Base-by-base conservation (phyloP, 208 protist genomes). In the Crithidia bombi region DNA sequence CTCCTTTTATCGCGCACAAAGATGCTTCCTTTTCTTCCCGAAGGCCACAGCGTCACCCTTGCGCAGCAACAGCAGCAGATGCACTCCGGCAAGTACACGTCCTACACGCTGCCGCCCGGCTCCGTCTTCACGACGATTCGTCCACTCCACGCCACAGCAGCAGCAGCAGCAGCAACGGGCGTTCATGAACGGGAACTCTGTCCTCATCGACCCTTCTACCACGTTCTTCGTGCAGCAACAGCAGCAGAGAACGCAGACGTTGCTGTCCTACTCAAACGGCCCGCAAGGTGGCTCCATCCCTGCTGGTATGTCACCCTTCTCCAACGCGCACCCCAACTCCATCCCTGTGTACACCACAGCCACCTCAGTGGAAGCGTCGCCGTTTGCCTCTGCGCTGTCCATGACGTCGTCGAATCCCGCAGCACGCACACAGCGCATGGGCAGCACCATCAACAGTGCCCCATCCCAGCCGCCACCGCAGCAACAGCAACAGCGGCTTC, bases 211-310 rank as follows among this genome's bases (percentile, higher is more conserved):
- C 46, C 49, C 47, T 17, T 23, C 38, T 7, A 28, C 57, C 2
- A 36, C 50, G 28, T 59, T 41, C 39, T 28, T 39, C 41, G 54
- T 73, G 32, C 26, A 64, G 44, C 59, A 54, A 25, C 66, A 72
- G 28, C 65, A 62, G 15, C 65, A 59, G 30, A 64, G 54, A 28
- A 17, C 44, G 43, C 36, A 62, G 9, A 33, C 67, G 21, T 39
- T 73, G 30, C 43, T 41, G 47, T 52, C 68, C 36, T 52, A 33
- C 39, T 39, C 56, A 9, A 36, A 62, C 57, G 32, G 26, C 30
- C 44, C 58, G 9, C 46, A 62, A 26, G 36, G 47, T 17, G 54
- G 52, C 21, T n/a, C 57, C 38, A 5, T 35, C 38, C 56, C 56
- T 12, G 26, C 33, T 5, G 41, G 57, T n/a, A 61, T 58, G 33